These are phyloP conservation scores for Leonotis leonurus DNA, from an alignment of 257 asterid genomes.

Conservation along the genomic window DNA sequence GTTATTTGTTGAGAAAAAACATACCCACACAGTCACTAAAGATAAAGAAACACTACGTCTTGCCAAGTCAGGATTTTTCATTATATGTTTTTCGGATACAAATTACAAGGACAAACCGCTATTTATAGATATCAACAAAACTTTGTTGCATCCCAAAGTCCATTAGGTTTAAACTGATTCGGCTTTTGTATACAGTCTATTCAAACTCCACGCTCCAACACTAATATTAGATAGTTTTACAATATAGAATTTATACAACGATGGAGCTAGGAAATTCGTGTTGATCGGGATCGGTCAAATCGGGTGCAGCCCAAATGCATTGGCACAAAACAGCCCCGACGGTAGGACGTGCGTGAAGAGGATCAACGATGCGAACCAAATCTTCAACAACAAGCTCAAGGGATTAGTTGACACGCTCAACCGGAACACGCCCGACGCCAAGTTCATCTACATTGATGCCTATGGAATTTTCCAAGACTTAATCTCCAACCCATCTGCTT, in stretches of 20 bases:
- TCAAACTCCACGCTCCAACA: too few relatives aligned
- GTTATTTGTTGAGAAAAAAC: too few relatives aligned
- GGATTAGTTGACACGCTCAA: slow-evolving; percentile 58
- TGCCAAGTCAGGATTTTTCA: too few relatives aligned
- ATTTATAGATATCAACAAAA: too few relatives aligned
- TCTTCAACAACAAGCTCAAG: slow-evolving; percentile 56
- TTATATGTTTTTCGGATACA: too few relatives aligned
- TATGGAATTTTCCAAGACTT: slow-evolving; percentile 79
- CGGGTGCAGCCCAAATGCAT: slow-evolving; percentile 89
- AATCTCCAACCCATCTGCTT: slow-evolving; percentile 45
- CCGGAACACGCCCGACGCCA: slow-evolving; percentile 38
- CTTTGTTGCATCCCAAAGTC: too few relatives aligned
- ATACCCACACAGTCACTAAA: too few relatives aligned
- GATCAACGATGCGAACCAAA: slow-evolving; percentile 52
- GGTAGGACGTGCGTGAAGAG: slow-evolving; percentile 64
- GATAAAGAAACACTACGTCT: too few relatives aligned
- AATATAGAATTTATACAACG: slow-evolving; percentile 45
- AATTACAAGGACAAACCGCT: too few relatives aligned
- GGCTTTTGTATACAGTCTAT: too few relatives aligned
- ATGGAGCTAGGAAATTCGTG: slow-evolving; percentile 75
- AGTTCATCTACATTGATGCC: slow-evolving; percentile 63
- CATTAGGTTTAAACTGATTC: too few relatives aligned
- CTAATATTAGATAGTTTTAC: too few relatives aligned
- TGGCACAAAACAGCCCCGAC: slow-evolving; percentile 88
- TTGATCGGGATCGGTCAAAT: slow-evolving; percentile 76